A percentile compares a stretch with the other conserved stretches of the same genome.
These are phyloP conservation scores for Verruconis gallopava DNA, from an alignment of 2,329 filamentous ascomycete genomes.

Conservation along the genomic window DNA sequence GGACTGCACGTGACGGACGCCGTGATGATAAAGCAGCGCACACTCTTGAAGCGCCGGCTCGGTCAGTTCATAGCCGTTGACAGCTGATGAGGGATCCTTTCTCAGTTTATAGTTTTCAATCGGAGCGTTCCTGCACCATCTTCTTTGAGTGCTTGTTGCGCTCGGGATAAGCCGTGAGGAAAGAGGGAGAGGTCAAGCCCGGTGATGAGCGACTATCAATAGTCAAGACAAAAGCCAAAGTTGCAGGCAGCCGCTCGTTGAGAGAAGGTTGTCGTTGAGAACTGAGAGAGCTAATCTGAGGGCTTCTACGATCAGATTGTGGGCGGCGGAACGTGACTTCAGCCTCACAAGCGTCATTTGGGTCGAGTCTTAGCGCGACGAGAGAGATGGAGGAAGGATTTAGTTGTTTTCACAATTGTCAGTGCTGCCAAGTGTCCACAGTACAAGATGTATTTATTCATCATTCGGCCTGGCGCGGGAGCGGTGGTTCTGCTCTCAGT, in stretches of 20 bases:
- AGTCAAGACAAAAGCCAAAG: neutral
- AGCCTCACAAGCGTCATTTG: no score
- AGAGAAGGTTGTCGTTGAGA: neutral
- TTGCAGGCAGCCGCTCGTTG: neutral
- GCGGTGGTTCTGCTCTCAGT: no score
- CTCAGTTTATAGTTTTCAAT: neutral
- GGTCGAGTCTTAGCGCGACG: no score
- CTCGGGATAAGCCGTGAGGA: neutral
- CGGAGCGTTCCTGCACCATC: neutral
- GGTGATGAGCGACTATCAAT: neutral
- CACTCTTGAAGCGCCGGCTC: neutral
- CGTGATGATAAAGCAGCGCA: neutral
- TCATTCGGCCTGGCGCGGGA: no score
- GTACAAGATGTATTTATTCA: no score
- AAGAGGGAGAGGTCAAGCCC: neutral
- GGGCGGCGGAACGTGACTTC: no score
- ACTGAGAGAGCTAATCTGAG: slow-evolving; percentile 1
- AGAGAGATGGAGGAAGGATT: no score
- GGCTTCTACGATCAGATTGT: no score
- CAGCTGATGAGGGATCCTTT: neutral
- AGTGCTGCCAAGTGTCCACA: no score
- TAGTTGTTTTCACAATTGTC: no score
- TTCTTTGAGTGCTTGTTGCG: neutral
- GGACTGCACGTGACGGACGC: neutral
- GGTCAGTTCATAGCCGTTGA: neutral